A percentile compares a stretch with the other conserved stretches of the same genome.
These are phyloP conservation scores for Boletus rufocinnamomeus DNA, from an alignment of 768 basidiomycete genomes.

Conservation along the genomic window DNA sequence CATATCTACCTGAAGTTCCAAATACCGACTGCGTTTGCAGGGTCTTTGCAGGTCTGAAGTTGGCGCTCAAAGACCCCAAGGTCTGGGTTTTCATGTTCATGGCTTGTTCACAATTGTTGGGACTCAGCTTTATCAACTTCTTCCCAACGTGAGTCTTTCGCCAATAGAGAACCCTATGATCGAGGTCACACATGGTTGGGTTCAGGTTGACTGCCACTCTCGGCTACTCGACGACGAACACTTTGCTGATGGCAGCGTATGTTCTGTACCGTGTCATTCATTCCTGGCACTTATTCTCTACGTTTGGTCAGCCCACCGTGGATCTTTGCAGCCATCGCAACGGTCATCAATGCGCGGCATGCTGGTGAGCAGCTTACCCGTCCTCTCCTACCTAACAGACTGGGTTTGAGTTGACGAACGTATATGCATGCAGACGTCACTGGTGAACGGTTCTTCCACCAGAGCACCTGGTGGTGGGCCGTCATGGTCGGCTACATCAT, in stretches of 20 bases:
- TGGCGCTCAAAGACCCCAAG: constrained; percentile 59
- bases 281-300: background rate
- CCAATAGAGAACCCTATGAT: background rate
- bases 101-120: constrained; percentile 53
- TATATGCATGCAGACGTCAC: constrained; percentile 44
- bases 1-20: background rate
- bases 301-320: constrained; percentile 54
- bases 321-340: constrained; percentile 52
- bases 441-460: constrained; percentile 68
- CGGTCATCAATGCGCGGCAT: constrained; percentile 57
- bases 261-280: constrained; percentile 19
- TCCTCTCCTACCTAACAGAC: background rate
- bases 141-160: constrained; percentile 47
- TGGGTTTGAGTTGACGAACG: background rate
- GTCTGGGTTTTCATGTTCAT: constrained; percentile 56
- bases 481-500: constrained; percentile 64
- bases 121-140: constrained; percentile 63
- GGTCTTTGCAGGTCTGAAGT: constrained; percentile 36
- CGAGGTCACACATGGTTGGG: background rate
- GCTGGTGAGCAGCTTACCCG: constrained; percentile 38
- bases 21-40: constrained; percentile 8
- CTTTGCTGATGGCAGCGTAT: constrained; percentile 59
- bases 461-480: constrained; percentile 57
- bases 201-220: constrained; percentile 58
- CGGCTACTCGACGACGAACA: constrained; percentile 61